A percentile compares a stretch with the other conserved stretches of the same genome.
phyloP scores from a whole-genome alignment of 2,329 filamentous ascomycete genomes.

The Aspergillus versicolor region DNA sequence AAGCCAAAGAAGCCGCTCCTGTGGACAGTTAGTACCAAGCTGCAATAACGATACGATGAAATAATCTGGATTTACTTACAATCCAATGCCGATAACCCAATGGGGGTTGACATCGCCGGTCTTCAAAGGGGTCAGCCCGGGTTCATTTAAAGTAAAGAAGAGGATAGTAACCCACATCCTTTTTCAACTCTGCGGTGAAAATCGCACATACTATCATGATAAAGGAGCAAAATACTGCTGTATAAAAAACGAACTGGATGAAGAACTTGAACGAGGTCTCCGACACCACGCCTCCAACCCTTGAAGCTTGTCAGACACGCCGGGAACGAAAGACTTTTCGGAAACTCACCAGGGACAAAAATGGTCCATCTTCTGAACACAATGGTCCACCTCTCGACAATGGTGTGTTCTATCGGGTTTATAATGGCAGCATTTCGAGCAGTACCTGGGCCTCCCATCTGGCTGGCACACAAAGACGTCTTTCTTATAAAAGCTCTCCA shows the following conservation, averaged over 20 bases:
- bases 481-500: constrained; percentile 76
- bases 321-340: not conserved
- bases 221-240: constrained; percentile 65
- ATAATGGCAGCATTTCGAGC: constrained; percentile 77
- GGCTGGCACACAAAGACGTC: constrained; percentile 81
- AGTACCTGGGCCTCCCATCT: constrained; percentile 85
- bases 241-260: constrained; percentile 79
- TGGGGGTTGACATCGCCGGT: constrained; percentile 53
- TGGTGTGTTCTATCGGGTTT: constrained; percentile 89
- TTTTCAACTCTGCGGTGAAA: constrained; percentile 58
- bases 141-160: not conserved
- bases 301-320: constrained; percentile 25
- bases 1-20: constrained; percentile 69
- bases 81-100: constrained; percentile 64
- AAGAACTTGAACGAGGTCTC: constrained; percentile 92
- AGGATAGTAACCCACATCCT: constrained; percentile 39
- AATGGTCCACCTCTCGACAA: constrained; percentile 76
- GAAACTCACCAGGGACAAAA: constrained; percentile 74
- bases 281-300: constrained; percentile 89
- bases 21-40: constrained; percentile 12
- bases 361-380: constrained; percentile 89
- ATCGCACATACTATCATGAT: constrained; percentile 64
- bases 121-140: constrained; percentile 18
- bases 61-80: constrained; percentile 44
- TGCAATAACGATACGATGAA: not conserved